These are phyloP conservation scores for Aschersonia sp. DNA, from an alignment of 2,329 filamentous ascomycete genomes.

Conservation along the genomic window DNA sequence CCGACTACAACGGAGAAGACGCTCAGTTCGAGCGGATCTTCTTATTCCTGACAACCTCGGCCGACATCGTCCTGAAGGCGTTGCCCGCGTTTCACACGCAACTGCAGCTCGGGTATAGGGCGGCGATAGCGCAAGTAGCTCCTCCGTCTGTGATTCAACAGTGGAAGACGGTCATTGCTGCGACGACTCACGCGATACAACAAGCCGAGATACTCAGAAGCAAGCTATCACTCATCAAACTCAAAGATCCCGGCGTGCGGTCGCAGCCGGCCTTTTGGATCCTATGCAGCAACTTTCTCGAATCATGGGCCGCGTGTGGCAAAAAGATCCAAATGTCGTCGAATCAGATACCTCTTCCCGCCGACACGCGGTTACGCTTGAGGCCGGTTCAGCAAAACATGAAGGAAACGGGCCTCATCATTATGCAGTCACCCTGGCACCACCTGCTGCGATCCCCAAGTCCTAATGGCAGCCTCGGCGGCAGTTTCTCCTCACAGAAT, in stretches of 20 bases:
- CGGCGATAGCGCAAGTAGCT: constrained; percentile 44
- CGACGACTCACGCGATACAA: constrained; percentile 55
- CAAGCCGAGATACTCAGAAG: constrained; percentile 60
- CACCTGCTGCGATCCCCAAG: constrained; percentile 20
- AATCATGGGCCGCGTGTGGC: constrained; percentile 54
- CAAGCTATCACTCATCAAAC: constrained; percentile 64
- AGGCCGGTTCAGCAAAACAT: constrained; percentile 71
- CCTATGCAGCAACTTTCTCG: constrained; percentile 62
- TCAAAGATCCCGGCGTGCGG: constrained; percentile 69
- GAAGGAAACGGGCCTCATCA: constrained; percentile 64
- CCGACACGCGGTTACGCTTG: constrained; percentile 60
- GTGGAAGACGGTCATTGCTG: constrained; percentile 58
- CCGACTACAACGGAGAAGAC: constrained; percentile 64
- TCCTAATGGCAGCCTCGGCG: constrained; percentile 7
- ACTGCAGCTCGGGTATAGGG: constrained; percentile 48
- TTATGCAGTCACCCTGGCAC: constrained; percentile 46
- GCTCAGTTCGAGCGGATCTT: constrained; percentile 72
- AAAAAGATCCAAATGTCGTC: constrained; percentile 40
- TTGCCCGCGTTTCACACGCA: constrained; percentile 58
- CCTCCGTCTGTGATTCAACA: constrained; percentile 46
- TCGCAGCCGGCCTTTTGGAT: constrained; percentile 49
- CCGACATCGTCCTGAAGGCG: constrained; percentile 57
- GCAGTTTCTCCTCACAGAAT: constrained; percentile 10
- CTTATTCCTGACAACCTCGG: constrained; percentile 57
- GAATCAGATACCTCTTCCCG: constrained; percentile 37